Base-by-base conservation (phyloP, 805 yeast genomes). In the Teunomyces atbi region DNA sequence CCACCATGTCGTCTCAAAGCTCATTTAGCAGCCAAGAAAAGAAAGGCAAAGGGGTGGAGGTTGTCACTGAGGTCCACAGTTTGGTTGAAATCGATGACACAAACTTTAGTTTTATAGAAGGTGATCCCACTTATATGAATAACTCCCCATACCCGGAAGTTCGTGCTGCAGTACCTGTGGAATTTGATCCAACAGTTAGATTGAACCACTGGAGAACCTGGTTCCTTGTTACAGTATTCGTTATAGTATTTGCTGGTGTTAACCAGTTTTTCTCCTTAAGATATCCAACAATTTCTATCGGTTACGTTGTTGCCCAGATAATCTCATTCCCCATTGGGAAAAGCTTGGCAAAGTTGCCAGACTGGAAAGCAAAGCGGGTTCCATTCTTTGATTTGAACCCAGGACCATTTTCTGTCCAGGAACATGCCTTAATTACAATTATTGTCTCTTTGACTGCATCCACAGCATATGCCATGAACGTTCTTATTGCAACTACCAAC, bases 171-270 rank as follows among this genome's bases (percentile, higher is more conserved):
- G 64, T 59, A n/a, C 40, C 46, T 3, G 33, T 51, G 12, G 50
- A 55, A 8, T 47, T 57, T 32, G 60, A 59, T 45, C 49, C 48
- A 5, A 34, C 55, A 7, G 45, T 50, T 42, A 44, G 48, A 13
- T 48, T 57, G 16, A 57, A 51, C 45, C 59, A 57, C 41, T 52
- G 55, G 55, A 49, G 62, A 41, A 49, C 55, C n/a, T 58, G 60
- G 58, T 45, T 51, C 15, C 49, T 60, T 39, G 49, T 50, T 19
- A 47, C 56, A 7, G 45, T 56, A 10, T 52, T 60, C 23, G 56
- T 56, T 20, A 52, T 60, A n/a, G 55, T 60, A n/a, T 57, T 59
- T 29, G 55, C 62, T 3, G 64, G 62, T 4, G 62, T 59, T 29
- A 60, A 61, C 45, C 56, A 56, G 48, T 56, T 61, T 42, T 61